Conservation (phyloP, 176 grass and related monocot genomes). For the Phoenix dactylifera region DNA sequence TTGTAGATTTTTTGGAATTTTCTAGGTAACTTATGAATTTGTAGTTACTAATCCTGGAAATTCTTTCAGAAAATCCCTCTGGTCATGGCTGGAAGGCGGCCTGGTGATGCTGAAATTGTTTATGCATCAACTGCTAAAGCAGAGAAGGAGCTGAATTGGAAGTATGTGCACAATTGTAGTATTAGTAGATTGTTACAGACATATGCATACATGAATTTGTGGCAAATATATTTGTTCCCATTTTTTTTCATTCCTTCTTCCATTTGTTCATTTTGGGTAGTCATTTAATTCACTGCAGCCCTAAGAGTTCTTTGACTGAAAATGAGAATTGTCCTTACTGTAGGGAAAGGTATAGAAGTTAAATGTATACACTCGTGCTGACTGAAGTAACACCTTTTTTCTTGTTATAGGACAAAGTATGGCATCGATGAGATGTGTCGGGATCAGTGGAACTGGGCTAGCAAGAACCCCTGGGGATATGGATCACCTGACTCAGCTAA, state of each 20-base stretch:
- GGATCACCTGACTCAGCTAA: conserved; percentile 39
- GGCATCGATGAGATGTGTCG: conserved; percentile 76
- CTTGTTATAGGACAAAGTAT: conserved; percentile 50
- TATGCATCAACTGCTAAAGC: conserved; percentile 78
- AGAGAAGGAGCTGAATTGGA: conserved; percentile 84
- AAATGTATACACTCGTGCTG: neutral
- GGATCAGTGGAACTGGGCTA: conserved; percentile 89
- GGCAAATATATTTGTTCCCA: neutral
- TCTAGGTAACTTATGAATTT: too few species aligned
- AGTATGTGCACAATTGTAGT: conserved; percentile 34
- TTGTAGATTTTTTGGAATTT: too few species aligned
- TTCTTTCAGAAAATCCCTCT: conserved; percentile 72
- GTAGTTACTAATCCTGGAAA: neutral
- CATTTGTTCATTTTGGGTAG: too few species aligned
- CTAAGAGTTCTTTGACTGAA: too few species aligned
- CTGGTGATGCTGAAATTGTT: conserved; percentile 88
- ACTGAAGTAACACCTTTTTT: conserved; percentile 9
- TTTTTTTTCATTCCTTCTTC: neutral
- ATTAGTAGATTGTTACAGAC: too few species aligned
- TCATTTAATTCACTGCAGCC: too few species aligned
- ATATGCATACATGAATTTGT: neutral
- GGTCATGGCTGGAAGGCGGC: conserved; percentile 59
- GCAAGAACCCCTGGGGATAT: conserved; percentile 82
- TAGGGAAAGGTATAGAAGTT: neutral
- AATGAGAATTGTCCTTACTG: too few species aligned